Base-by-base conservation (phyloP, 208 protist species). In the Herpetomonas tarakana region DNA sequence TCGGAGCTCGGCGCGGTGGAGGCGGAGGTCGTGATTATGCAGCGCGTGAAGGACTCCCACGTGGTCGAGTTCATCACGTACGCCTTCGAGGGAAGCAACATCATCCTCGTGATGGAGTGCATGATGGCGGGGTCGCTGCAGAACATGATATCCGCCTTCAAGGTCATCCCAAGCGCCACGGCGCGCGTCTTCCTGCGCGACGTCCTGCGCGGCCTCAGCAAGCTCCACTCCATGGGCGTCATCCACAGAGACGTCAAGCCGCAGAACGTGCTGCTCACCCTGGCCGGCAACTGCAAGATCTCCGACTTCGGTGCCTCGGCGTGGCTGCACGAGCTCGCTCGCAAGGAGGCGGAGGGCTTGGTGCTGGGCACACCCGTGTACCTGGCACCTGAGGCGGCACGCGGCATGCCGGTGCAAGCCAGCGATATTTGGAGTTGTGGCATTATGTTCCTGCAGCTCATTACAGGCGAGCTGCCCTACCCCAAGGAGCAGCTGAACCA, bases 241-340 rank as follows among this genome's bases (percentile, higher is more conserved):
- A 83, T 96, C 16, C 92, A 97, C 59, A 74, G 90, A 31, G 92
- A 97, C 62, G 81, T 97, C 30, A 97, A 97, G 68, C 90, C 90
- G 39, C 82, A 93, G 68, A 97, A 97, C 74, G 86, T 96, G 46
- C 78, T 97, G 46, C 62, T 96, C 27, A 86, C 82, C 16, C 68
- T 88, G 16, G 49, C 78, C 3, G 88, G 90, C 9, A 77, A 66
- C 39, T 94, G 88, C 66, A 97, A 97, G 51, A 86, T 97, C n/a
- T 89, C 84, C 3, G 92, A 97, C 68, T 97, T 97, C 57, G 92
- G 92, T 2, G 85, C 91, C 31, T 88, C 80, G 3, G 84, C 85
- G 45, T 85, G 74, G 57, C 55, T 91, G 52, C 71, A 88, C 41
- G 83, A 92, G 60, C 52, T 93, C 16, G 84, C 74, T 16, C 76